phyloP scores from a whole-genome alignment of 2,329 filamentous ascomycete genomes.

The Aspergillus sp. region DNA sequence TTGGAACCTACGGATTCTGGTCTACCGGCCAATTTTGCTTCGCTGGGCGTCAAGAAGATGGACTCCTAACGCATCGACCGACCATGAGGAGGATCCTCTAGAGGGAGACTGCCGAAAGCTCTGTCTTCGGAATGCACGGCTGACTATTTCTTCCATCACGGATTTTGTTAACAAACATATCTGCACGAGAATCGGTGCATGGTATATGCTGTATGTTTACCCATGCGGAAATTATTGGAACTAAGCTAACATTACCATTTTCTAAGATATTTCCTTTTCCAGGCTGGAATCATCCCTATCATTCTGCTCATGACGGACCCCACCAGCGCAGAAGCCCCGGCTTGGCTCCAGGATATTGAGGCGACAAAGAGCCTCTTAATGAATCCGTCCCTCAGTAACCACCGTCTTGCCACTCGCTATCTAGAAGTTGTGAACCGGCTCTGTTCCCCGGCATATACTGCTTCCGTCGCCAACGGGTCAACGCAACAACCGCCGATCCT shows the following conservation, averaged over 20 bases:
- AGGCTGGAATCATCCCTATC: slow-evolving; percentile 45
- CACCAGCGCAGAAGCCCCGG: slow-evolving; percentile 34
- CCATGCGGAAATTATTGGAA: background rate
- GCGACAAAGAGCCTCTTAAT: slow-evolving; percentile 41
- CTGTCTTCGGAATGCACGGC: slow-evolving; percentile 42
- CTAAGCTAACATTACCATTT: background rate
- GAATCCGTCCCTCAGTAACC: slow-evolving; percentile 38
- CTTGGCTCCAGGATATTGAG: slow-evolving; percentile 41
- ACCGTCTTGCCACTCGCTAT: slow-evolving; percentile 40
- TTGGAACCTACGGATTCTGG: slow-evolving; percentile 45
- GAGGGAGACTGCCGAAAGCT: slow-evolving; percentile 40
- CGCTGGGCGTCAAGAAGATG: slow-evolving; percentile 40
- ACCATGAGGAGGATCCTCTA: slow-evolving; percentile 33
- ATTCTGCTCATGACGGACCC: slow-evolving; percentile 46
- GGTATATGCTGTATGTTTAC: slow-evolving; percentile 45
- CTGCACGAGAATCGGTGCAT: slow-evolving; percentile 42
- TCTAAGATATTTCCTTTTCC: slow-evolving; percentile 47
- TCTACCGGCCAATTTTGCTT: slow-evolving; percentile 45
- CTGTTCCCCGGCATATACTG: slow-evolving; percentile 32
- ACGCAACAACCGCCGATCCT: slow-evolving; percentile 25
- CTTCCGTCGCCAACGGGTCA: slow-evolving; percentile 13
- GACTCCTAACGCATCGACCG: slow-evolving; percentile 29
- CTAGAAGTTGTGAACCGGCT: slow-evolving; percentile 41
- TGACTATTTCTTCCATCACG: slow-evolving; percentile 43
- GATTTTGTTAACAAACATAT: slow-evolving; percentile 42